Evolutionary conservation across 345 rosid species (phyloP).

Genomic region (Sisymbrium irio): DNA sequence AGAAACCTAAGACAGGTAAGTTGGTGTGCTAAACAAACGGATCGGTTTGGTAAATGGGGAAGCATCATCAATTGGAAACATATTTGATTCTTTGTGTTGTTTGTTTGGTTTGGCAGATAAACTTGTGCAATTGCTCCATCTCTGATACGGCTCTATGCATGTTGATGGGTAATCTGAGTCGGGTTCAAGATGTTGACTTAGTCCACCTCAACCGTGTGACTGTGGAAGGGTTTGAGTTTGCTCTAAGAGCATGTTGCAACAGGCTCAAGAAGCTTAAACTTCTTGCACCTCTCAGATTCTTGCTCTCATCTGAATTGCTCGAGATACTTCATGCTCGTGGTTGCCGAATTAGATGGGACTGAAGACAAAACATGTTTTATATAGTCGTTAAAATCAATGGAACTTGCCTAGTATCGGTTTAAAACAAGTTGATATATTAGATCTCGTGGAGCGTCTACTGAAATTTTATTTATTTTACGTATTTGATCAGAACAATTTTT

Average conservation of each 20-base stretch:
- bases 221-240: constrained; percentile 74
- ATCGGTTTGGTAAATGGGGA: background rate
- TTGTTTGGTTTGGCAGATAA: constrained; percentile 61
- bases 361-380: constrained; percentile 12
- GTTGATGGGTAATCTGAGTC: constrained; percentile 75
- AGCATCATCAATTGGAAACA: background rate
- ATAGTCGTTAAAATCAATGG: background rate
- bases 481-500: too few relatives aligned
- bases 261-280: constrained; percentile 86
- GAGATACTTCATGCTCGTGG: constrained; percentile 66
- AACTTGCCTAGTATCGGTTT: background rate
- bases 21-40: background rate
- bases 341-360: constrained; percentile 84
- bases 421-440: background rate
- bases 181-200: constrained; percentile 86
- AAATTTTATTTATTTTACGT: too few relatives aligned
- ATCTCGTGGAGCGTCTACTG: too few relatives aligned
- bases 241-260: constrained; percentile 57
- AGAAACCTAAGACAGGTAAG: constrained; percentile 82
- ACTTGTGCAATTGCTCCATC: constrained; percentile 60
- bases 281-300: constrained; percentile 56
- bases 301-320: constrained; percentile 66
- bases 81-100: background rate
- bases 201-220: constrained; percentile 66
- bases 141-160: constrained; percentile 49